phyloP scores from a whole-genome alignment of 108 stramenopile genomes.

The Stephanodiscus minutulus region DNA sequence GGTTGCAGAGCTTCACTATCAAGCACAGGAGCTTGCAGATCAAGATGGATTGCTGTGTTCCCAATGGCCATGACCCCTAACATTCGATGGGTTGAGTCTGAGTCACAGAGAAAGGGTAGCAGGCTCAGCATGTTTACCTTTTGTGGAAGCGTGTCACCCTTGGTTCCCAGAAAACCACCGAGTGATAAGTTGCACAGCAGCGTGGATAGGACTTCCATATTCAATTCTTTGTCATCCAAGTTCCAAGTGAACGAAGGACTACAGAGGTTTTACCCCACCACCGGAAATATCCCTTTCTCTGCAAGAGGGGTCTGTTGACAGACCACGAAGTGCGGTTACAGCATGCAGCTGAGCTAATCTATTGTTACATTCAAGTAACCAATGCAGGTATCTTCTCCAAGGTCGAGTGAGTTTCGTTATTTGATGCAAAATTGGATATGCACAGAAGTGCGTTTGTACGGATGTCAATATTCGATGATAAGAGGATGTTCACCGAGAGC shows the following conservation, averaged over 20 bases:
- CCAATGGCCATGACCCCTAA: constrained; percentile 88
- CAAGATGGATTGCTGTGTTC: constrained; percentile 71
- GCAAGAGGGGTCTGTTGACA: constrained; percentile 56
- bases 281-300: constrained; percentile 58
- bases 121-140: constrained; percentile 65
- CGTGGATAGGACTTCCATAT: constrained; percentile 75
- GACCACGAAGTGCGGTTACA: constrained; percentile 71
- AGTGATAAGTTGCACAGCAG: constrained; percentile 86
- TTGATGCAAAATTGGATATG: constrained; percentile 76
- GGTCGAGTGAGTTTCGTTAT: constrained; percentile 56
- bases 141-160: constrained; percentile 57
- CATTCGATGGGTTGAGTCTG: constrained; percentile 77
- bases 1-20: constrained; percentile 65
- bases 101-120: constrained; percentile 76
- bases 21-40: constrained; percentile 58
- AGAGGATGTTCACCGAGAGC: constrained; percentile 49
- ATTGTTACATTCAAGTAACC: constrained; percentile 24
- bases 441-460: constrained; percentile 65
- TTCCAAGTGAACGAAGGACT: constrained; percentile 64
- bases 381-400: constrained; percentile 12
- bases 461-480: constrained; percentile 66
- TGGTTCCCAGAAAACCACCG: constrained; percentile 76
- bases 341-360: constrained; percentile 59
- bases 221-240: constrained; percentile 74
- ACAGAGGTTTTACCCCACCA: constrained; percentile 60